Percentiles rank a stretch among this genome's conserved stretches.
phyloP scores from a whole-genome alignment of 805 yeast genomes.

The Lachancea waltii region DNA sequence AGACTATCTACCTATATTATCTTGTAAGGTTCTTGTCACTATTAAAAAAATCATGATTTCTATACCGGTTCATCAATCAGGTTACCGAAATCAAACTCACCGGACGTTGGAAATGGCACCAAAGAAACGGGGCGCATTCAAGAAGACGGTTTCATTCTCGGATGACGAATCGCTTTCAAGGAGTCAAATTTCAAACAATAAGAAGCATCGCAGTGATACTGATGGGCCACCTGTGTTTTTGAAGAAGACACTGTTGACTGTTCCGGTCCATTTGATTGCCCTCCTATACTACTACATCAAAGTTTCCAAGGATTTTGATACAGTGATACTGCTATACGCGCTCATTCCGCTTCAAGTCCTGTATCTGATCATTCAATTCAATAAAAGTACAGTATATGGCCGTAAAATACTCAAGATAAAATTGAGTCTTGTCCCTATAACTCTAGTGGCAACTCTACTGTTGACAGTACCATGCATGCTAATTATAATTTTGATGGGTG shows the following conservation, averaged over 20 bases:
- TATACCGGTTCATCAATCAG: too few relatives aligned
- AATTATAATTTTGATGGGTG: conserved; percentile 63
- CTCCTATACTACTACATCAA: conserved; percentile 32
- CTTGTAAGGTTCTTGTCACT: too few relatives aligned
- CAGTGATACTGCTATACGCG: conserved; percentile 22
- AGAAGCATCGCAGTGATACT: conserved; percentile 19
- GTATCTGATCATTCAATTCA: conserved; percentile 33
- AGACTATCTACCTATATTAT: too few relatives aligned
- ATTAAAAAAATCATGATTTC: too few relatives aligned
- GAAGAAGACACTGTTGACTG: conserved; percentile 22
- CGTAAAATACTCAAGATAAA: conserved; percentile 30
- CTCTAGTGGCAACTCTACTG: conserved; percentile 21
- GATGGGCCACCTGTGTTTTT: conserved; percentile 32
- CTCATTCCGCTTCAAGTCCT: conserved; percentile 33
- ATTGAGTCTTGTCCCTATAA: conserved; percentile 17
- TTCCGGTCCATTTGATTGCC: conserved; percentile 30
- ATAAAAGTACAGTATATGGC: conserved; percentile 31
- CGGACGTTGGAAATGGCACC: conserved; percentile 16
- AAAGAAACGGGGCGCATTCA: conserved; percentile 19
- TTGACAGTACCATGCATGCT: conserved; percentile 25
- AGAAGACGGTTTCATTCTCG: conserved; percentile 30
- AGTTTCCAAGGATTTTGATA: conserved; percentile 24
- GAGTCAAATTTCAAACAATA: conserved; percentile 12
- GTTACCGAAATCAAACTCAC: too few relatives aligned
- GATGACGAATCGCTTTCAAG: conserved; percentile 29